These are phyloP conservation scores for Peniophora sp. DNA, from an alignment of 1,284 basidiomycete genomes.

Conservation along the genomic window DNA sequence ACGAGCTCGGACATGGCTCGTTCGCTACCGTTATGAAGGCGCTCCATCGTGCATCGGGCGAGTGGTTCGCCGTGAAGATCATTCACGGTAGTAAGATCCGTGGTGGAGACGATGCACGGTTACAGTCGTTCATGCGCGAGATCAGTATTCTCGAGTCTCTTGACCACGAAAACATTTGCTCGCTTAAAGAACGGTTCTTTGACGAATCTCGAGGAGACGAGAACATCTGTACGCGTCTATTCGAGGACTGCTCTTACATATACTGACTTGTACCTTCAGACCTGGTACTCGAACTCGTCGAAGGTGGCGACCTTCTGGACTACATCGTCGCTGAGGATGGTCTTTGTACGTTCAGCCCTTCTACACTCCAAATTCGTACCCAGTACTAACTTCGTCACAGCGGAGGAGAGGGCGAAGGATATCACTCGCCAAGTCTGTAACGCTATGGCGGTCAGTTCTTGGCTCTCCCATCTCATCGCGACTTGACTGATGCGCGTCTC, in stretches of 20 bases:
- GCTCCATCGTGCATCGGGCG: constrained; percentile 47
- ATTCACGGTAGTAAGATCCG: constrained; percentile 43
- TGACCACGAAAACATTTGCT: constrained; percentile 77
- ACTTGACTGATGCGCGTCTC: background rate
- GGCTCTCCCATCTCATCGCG: background rate
- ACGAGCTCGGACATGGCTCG: constrained; percentile 71
- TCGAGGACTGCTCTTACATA: background rate
- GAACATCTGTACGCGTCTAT: constrained; percentile 52
- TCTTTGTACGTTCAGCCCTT: constrained; percentile 38
- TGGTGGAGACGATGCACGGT: constrained; percentile 19
- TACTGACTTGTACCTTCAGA: constrained; percentile 31
- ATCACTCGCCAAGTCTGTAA: constrained; percentile 72
- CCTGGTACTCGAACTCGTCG: constrained; percentile 72
- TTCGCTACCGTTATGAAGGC: constrained; percentile 77
- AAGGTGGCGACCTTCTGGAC: constrained; percentile 86
- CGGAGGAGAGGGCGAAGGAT: constrained; percentile 47
- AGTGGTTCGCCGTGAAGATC: constrained; percentile 72
- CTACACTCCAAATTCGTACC: constrained; percentile 1
- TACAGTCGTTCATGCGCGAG: constrained; percentile 58
- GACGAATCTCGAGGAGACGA: constrained; percentile 51
- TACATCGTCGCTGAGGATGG: constrained; percentile 57
- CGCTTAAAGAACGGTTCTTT: constrained; percentile 71
- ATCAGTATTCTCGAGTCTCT: constrained; percentile 72
- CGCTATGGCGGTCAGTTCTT: constrained; percentile 49
- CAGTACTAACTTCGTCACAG: constrained; percentile 24